A percentile compares a stretch with the other conserved stretches of the same genome.
Conservation (phyloP, 805 yeast genomes). For the Saccharomycopsis fibuligera region DNA sequence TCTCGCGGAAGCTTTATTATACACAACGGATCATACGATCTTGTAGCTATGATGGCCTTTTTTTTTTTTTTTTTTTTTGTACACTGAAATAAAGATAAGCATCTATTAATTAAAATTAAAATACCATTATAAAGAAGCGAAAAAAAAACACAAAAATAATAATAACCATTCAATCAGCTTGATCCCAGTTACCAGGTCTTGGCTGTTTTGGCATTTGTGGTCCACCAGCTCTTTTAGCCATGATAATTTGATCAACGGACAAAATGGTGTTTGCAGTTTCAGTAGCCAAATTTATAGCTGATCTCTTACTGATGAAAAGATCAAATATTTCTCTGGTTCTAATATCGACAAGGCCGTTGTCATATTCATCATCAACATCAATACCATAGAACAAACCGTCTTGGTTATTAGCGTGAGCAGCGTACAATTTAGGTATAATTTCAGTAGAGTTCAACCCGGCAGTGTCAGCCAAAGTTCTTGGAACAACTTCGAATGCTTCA, state of each 20-base stretch:
- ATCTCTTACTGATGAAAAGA: slow-evolving; percentile 69
- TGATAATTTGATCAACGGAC: slow-evolving; percentile 93
- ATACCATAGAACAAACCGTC: slow-evolving; percentile 46
- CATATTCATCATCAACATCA: slow-evolving; percentile 59
- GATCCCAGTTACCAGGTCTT: slow-evolving; percentile 94
- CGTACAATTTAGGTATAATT: slow-evolving; percentile 80
- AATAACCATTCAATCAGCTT: slow-evolving; percentile 53
- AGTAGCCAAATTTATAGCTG: slow-evolving; percentile 89
- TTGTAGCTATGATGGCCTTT: too few species aligned
- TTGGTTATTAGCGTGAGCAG: slow-evolving; percentile 60
- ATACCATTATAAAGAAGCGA: background rate
- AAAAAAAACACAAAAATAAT: background rate
- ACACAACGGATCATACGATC: too few species aligned
- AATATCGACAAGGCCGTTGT: slow-evolving; percentile 64
- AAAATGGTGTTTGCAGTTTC: slow-evolving; percentile 90
- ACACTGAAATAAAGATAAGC: too few species aligned
- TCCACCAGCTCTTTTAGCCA: slow-evolving; percentile 99
- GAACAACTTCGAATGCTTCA: slow-evolving; percentile 89
- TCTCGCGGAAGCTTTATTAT: too few species aligned
- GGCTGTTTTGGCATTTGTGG: slow-evolving; percentile 85
- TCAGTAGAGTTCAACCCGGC: slow-evolving; percentile 89
- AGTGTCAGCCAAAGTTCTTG: slow-evolving; percentile 89
- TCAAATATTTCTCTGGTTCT: slow-evolving; percentile 68
- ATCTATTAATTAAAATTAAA: too few species aligned
- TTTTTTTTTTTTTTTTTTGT: slow-evolving; percentile 5